Conservation (phyloP, 2,329 filamentous ascomycete species). For the Davidsoniella virescens region DNA sequence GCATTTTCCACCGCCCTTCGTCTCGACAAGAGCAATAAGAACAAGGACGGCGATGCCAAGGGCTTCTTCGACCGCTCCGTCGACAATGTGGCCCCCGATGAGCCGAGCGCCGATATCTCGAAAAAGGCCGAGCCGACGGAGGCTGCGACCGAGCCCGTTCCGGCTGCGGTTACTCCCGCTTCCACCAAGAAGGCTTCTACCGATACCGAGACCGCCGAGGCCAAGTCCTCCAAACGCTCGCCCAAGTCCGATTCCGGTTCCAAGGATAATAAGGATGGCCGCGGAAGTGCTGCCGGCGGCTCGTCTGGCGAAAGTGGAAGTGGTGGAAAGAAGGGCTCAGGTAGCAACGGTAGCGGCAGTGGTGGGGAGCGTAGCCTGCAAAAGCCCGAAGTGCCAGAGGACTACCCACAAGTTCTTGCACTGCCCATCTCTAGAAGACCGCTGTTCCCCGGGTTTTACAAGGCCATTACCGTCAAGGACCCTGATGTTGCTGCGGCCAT, state of each 20-base stretch:
- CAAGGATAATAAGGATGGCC: slow-evolving; percentile 33
- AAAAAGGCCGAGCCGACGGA: slow-evolving; percentile 7
- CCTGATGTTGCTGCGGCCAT: slow-evolving; percentile 83
- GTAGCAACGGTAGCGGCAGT: slow-evolving; percentile 39
- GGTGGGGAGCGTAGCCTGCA: slow-evolving; percentile 60
- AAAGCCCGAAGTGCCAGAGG: slow-evolving; percentile 80
- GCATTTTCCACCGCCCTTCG: slow-evolving; percentile 10
- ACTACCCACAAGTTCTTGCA: slow-evolving; percentile 94
- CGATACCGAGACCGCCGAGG: not conserved
- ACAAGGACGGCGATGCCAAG: slow-evolving; percentile 20
- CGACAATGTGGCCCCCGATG: slow-evolving; percentile 35
- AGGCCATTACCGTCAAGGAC: slow-evolving; percentile 91
- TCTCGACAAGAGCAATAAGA: slow-evolving; percentile 17
- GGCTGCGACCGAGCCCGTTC: not conserved
- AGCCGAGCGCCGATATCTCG: slow-evolving; percentile 24
- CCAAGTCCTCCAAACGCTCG: not conserved
- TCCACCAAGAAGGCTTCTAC: slow-evolving; percentile 1
- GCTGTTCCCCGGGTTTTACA: slow-evolving; percentile 95
- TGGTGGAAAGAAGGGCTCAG: slow-evolving; percentile 21
- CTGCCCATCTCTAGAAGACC: slow-evolving; percentile 90
- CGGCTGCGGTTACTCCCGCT: not conserved
- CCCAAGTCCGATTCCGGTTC: not conserved
- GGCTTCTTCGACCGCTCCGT: slow-evolving; percentile 35
- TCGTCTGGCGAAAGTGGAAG: slow-evolving; percentile 21
- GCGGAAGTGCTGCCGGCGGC: slow-evolving; percentile 40